A percentile compares a stretch with the other conserved stretches of the same genome.
phyloP scores from a whole-genome alignment of 139 green algal genomes.

The Chara braunii region DNA sequence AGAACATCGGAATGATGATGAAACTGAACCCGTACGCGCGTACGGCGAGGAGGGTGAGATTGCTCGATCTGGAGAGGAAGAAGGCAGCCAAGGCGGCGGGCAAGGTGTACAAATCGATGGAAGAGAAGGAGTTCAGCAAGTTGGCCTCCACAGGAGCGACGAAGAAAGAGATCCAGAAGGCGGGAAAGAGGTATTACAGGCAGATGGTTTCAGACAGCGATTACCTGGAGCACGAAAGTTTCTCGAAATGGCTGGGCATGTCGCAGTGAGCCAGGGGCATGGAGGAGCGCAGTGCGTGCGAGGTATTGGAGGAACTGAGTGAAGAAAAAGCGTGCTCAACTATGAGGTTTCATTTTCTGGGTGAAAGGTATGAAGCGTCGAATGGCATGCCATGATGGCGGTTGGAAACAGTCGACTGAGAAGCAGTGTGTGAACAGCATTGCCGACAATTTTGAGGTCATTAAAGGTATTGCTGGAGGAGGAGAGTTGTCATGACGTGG shows the following conservation, averaged over 20 bases:
- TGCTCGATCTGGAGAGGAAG: conserved; percentile 41
- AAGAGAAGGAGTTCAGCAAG: neutral
- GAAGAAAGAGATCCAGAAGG: conserved; percentile 49
- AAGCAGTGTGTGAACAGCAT: too few relatives aligned
- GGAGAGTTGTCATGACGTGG: too few relatives aligned
- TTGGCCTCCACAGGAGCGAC: conserved; percentile 12
- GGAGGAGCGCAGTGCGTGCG: too few relatives aligned
- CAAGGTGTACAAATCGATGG: neutral
- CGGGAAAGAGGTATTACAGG: conserved; percentile 58
- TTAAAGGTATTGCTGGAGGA: too few relatives aligned
- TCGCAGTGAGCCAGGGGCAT: conserved; percentile 23
- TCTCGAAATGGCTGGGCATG: conserved; percentile 44
- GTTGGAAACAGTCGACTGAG: too few relatives aligned
- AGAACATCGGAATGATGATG: conserved; percentile 88
- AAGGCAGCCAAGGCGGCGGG: conserved; percentile 45
- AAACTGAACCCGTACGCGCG: conserved; percentile 97
- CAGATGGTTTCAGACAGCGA: conserved; percentile 45
- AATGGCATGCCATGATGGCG: too few relatives aligned
- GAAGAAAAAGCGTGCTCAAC: too few relatives aligned
- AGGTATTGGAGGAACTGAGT: too few relatives aligned
- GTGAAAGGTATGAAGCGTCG: too few relatives aligned
- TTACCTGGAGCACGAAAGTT: conserved; percentile 46
- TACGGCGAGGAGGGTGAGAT: conserved; percentile 47
- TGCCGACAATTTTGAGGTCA: too few relatives aligned
- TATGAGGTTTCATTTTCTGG: too few relatives aligned